Conservation (phyloP, 768 basidiomycete species). For the Cystobasidium onofrii region DNA sequence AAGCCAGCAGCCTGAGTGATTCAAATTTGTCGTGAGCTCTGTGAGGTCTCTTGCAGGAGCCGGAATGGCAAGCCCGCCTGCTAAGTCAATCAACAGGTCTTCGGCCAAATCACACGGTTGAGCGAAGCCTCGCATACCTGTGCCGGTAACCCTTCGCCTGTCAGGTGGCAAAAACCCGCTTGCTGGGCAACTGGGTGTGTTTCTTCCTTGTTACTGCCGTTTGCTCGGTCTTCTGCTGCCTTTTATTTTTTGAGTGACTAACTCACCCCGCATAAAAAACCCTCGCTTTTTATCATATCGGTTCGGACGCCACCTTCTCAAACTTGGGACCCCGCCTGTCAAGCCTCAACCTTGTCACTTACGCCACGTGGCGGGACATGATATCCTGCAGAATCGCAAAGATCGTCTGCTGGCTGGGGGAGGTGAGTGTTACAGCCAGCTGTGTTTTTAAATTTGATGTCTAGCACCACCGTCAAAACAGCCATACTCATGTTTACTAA, state of each 20-base stretch:
- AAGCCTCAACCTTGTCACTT: background rate
- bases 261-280: background rate
- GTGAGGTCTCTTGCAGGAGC: background rate
- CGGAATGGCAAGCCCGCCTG: background rate
- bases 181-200: background rate
- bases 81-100: background rate
- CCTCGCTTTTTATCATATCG: background rate
- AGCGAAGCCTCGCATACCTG: background rate
- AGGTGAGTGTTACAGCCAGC: too few relatives aligned
- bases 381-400: too few relatives aligned
- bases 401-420: too few relatives aligned
- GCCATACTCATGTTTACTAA: too few relatives aligned
- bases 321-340: background rate
- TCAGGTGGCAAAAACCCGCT: background rate
- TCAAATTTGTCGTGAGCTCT: background rate
- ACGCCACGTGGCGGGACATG: too few relatives aligned
- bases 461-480: too few relatives aligned
- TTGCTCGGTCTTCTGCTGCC: background rate
- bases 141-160: background rate
- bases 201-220: background rate
- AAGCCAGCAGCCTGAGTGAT: background rate
- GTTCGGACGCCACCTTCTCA: too few relatives aligned
- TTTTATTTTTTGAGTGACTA: background rate
- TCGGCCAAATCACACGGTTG: background rate
- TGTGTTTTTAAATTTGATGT: too few relatives aligned